These are phyloP conservation scores for Aureobasidium sp. DNA, from an alignment of 2,329 filamentous ascomycete genomes.

Conservation along the genomic window DNA sequence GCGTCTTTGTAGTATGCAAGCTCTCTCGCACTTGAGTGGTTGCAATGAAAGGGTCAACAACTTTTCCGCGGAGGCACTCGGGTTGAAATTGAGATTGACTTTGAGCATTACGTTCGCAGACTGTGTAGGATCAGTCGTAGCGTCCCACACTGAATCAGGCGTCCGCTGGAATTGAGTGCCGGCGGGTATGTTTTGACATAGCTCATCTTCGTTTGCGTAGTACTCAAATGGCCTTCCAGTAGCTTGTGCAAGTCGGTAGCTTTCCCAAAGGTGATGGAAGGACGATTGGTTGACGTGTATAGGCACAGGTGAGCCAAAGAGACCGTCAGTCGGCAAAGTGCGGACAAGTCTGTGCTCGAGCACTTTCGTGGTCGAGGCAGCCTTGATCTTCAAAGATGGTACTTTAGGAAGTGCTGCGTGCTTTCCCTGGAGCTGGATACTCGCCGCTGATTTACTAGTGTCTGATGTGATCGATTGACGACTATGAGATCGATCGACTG, in stretches of 20 bases:
- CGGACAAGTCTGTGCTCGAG: conserved; percentile 1
- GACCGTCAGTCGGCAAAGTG: not conserved
- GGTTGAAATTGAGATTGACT: not conserved
- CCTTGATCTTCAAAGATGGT: not conserved
- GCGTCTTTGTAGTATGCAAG: conserved; percentile 18
- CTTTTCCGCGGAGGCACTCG: not conserved
- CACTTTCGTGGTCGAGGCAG: not conserved
- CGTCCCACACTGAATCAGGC: not conserved
- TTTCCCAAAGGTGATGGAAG: conserved; percentile 6
- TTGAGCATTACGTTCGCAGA: not conserved
- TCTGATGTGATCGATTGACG: not conserved
- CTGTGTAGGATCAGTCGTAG: not conserved
- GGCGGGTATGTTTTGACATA: not conserved
- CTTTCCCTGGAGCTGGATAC: not conserved
- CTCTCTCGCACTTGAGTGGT: conserved; percentile 15
- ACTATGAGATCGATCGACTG: not conserved
- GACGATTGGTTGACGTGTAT: not conserved
- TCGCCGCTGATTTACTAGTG: not conserved
- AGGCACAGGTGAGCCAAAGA: not conserved
- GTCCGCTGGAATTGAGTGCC: not conserved
- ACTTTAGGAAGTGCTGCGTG: not conserved
- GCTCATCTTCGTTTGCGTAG: not conserved
- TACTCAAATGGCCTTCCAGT: not conserved
- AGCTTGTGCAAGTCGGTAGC: not conserved
- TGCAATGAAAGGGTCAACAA: conserved; percentile 19